phyloP scores from a whole-genome alignment of 2,329 filamentous ascomycete genomes.

The Alternaria consortialis region DNA sequence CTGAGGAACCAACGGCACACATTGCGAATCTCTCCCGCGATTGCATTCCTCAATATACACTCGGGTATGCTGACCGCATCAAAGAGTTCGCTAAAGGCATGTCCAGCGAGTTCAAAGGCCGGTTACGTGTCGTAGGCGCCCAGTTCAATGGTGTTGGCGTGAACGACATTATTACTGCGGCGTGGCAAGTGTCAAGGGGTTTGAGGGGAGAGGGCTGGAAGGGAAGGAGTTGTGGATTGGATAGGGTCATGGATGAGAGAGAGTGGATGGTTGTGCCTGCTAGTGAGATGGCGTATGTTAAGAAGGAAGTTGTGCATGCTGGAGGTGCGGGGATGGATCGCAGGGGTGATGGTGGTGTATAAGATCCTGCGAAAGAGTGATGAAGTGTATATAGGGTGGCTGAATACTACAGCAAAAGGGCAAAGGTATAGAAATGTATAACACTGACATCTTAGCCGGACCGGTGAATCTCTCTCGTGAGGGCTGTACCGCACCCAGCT shows the following conservation, averaged over 20 bases:
- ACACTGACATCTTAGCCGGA: neutral
- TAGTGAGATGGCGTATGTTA: slow-evolving; percentile 19
- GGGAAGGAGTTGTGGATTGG: slow-evolving; percentile 39
- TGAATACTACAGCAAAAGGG: neutral
- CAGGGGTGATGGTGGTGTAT: slow-evolving; percentile 11
- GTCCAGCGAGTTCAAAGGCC: slow-evolving; percentile 67
- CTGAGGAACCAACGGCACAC: slow-evolving; percentile 67
- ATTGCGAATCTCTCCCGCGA: slow-evolving; percentile 69
- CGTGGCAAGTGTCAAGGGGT: slow-evolving; percentile 61
- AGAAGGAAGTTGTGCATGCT: neutral
- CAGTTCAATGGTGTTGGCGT: slow-evolving; percentile 60
- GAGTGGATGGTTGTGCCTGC: slow-evolving; percentile 23
- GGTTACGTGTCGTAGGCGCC: slow-evolving; percentile 68
- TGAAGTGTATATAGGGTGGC: neutral
- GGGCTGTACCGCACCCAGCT: no score
- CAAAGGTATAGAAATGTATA: slow-evolving; percentile 2
- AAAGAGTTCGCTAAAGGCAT: slow-evolving; percentile 62
- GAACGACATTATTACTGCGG: slow-evolving; percentile 64
- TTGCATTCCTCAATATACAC: slow-evolving; percentile 89
- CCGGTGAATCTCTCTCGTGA: neutral
- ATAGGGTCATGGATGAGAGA: slow-evolving; percentile 26
- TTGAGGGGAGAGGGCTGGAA: slow-evolving; percentile 43
- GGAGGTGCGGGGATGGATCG: slow-evolving; percentile 1
- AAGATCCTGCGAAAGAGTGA: neutral
- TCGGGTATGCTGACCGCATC: slow-evolving; percentile 77